These are phyloP conservation scores for Fusarium camptoceras DNA, from an alignment of 2,329 filamentous ascomycete genomes.

Conservation along the genomic window DNA sequence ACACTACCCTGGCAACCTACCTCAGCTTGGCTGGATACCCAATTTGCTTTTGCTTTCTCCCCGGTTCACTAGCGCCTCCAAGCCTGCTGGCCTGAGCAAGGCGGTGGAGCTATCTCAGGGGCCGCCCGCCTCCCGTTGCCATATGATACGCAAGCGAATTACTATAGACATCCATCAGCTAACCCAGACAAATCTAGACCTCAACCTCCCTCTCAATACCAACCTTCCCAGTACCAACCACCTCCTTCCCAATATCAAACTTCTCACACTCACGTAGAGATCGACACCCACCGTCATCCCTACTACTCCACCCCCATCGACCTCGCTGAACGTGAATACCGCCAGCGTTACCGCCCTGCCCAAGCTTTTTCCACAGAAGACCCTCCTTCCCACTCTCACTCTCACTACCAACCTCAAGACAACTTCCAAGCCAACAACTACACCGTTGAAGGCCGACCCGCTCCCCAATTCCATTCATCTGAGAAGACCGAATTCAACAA, in stretches of 20 bases:
- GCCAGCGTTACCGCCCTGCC: constrained; percentile 68
- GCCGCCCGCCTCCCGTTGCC: constrained; percentile 44
- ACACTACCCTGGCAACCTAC: constrained; percentile 33
- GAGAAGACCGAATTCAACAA: constrained; percentile 46
- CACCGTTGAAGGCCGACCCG: constrained; percentile 41
- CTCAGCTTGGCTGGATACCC: constrained; percentile 42
- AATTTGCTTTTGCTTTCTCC: constrained; percentile 44
- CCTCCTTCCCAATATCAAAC: constrained; percentile 62
- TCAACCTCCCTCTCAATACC: constrained; percentile 58
- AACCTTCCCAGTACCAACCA: constrained; percentile 53
- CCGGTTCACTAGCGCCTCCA: constrained; percentile 33
- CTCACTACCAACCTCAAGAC: constrained; percentile 46
- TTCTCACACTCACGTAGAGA: constrained; percentile 71
- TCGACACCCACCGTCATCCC: constrained; percentile 65
- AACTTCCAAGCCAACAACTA: constrained; percentile 42
- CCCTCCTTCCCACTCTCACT: constrained; percentile 50
- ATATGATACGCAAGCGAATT: constrained; percentile 50
- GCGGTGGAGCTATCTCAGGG: constrained; percentile 44
- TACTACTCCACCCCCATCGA: constrained; percentile 67
- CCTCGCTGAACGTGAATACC: constrained; percentile 74
- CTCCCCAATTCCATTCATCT: constrained; percentile 37
- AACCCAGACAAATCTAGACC: constrained; percentile 50
- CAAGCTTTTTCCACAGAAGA: constrained; percentile 53
- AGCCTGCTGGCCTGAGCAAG: constrained; percentile 44
- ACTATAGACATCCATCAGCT: constrained; percentile 47